phyloP scores from a whole-genome alignment of 2,329 filamentous ascomycete genomes.

The Fusarium secorum region DNA sequence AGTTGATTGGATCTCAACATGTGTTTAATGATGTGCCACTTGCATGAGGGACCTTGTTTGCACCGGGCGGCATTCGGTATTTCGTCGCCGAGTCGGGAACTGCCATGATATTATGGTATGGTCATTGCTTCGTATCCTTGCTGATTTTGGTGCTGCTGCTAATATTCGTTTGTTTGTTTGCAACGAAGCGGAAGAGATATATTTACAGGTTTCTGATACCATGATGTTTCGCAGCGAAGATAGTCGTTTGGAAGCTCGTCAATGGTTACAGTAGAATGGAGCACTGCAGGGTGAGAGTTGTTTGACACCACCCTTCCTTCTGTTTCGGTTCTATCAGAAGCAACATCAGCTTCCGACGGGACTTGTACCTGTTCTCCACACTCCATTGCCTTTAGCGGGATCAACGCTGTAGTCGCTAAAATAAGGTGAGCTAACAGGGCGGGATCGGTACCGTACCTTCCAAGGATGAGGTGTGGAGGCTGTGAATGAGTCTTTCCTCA shows the following conservation, averaged over 20 bases:
- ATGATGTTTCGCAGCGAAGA: slow-evolving; percentile 1
- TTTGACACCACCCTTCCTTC: slow-evolving; percentile 17
- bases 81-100: slow-evolving; percentile 22
- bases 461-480: slow-evolving; percentile 9
- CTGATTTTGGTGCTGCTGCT: background rate
- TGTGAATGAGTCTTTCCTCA: slow-evolving; percentile 14
- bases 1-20: slow-evolving; percentile 35
- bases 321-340: slow-evolving; percentile 6
- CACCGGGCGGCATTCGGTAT: slow-evolving; percentile 31
- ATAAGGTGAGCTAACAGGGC: slow-evolving; percentile 21
- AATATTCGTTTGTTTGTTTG: background rate
- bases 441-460: slow-evolving; percentile 9
- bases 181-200: background rate
- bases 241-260: background rate
- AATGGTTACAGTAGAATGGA: background rate
- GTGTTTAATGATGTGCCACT: slow-evolving; percentile 23
- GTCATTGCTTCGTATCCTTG: slow-evolving; percentile 1
- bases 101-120: slow-evolving; percentile 3
- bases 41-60: slow-evolving; percentile 16
- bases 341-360: slow-evolving; percentile 1
- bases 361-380: slow-evolving; percentile 16
- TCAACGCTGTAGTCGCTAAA: slow-evolving; percentile 26
- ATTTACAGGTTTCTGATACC: background rate
- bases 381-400: background rate
- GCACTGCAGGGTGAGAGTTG: background rate